These are phyloP conservation scores for Pistacia atlantica DNA, from an alignment of 345 rosid genomes.

Conservation along the genomic window DNA sequence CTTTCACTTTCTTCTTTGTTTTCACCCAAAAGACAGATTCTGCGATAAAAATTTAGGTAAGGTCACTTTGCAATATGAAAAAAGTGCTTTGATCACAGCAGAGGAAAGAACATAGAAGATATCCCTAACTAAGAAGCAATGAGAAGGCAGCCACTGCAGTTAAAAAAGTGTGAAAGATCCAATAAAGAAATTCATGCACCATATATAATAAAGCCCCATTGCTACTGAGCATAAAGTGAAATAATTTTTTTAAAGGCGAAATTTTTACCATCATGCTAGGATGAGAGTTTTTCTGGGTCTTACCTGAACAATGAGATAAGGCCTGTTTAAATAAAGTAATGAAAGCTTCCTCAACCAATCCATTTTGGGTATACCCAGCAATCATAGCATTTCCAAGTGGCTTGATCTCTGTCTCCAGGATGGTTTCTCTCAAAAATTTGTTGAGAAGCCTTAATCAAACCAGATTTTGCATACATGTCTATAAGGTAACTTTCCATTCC, in stretches of 20 bases:
- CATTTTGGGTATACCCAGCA: slow-evolving; percentile 80
- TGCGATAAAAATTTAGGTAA: neutral
- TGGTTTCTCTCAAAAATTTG: slow-evolving; percentile 44
- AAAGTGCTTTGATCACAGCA: neutral
- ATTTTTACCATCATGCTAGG: too few species aligned
- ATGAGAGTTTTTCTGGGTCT: neutral
- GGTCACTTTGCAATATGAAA: neutral
- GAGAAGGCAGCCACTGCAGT: neutral
- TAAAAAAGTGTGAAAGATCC: neutral
- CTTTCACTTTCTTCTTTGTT: neutral
- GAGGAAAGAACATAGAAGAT: neutral
- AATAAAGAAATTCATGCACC: neutral
- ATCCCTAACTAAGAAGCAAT: neutral
- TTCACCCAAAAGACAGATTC: neutral
- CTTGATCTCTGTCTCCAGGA: slow-evolving; percentile 55
- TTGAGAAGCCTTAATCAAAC: slow-evolving; percentile 54
- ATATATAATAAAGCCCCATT: neutral
- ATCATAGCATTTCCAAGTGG: slow-evolving; percentile 88
- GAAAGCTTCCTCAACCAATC: slow-evolving; percentile 59
- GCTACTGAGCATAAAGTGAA: neutral
- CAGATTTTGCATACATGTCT: slow-evolving; percentile 88
- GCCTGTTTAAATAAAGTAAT: neutral
- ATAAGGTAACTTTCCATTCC: slow-evolving; percentile 79
- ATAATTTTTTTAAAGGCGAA: neutral
- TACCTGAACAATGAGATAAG: slow-evolving; percentile 13